A percentile compares a stretch with the other conserved stretches of the same genome.
phyloP scores from a whole-genome alignment of 306 rosid species.

The Cicer pinnatifidum region DNA sequence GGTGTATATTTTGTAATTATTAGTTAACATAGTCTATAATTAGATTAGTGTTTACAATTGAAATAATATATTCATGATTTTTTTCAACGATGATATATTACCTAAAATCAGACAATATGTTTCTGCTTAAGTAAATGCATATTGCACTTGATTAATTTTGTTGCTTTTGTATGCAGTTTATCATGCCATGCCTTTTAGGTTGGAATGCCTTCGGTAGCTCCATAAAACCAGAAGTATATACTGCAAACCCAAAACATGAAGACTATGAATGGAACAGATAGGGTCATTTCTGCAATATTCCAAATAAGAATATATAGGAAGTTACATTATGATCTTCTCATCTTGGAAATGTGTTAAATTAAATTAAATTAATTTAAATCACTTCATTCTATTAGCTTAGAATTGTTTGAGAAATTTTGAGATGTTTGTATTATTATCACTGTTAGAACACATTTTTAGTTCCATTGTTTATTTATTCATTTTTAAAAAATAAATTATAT shows the following conservation, averaged over 20 bases:
- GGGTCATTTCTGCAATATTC: constrained; percentile 22
- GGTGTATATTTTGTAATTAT: background rate
- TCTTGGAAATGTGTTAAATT: constrained; percentile 27
- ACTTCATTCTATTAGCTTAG: constrained; percentile 33
- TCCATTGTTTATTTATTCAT: background rate
- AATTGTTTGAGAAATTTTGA: constrained; percentile 34
- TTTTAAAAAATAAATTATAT: background rate
- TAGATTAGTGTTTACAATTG: background rate
- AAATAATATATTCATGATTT: background rate
- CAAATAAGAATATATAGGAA: background rate
- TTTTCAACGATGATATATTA: background rate
- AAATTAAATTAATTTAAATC: background rate
- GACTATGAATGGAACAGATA: constrained; percentile 71
- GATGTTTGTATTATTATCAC: constrained; percentile 6
- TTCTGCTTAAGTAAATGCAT: background rate
- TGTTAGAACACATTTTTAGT: constrained; percentile 19
- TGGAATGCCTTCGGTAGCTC: constrained; percentile 77
- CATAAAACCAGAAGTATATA: constrained; percentile 14
- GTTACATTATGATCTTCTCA: constrained; percentile 22
- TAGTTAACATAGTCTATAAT: background rate
- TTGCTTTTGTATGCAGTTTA: constrained; percentile 58
- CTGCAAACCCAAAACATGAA: constrained; percentile 56
- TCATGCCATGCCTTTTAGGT: constrained; percentile 80
- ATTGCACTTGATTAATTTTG: constrained; percentile 7
- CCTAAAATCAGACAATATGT: background rate